Base-by-base conservation (phyloP, 176 grass and related monocot species). In the Avena insularis region DNA sequence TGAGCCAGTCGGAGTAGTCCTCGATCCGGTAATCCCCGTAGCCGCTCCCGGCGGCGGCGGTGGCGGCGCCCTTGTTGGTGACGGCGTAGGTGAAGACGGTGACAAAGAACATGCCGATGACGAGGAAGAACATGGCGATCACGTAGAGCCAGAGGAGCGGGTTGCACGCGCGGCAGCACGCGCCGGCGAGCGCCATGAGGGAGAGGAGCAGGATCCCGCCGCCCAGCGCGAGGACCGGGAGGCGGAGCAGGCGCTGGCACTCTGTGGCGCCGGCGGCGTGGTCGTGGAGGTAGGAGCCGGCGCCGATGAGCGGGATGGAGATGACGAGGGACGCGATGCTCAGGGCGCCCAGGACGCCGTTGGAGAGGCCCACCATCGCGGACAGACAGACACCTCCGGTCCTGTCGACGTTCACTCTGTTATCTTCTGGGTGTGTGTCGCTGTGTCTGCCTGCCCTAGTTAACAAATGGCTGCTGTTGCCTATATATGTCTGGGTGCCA, bases 1-100 rank as follows among this genome's bases (percentile, higher is more conserved):
- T 90, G 31, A 96, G 84, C 94, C 94, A 96, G 43, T 83, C 83
- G 27, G 94, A 93, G 88, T 96, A 96, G 77, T 96, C 91, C 4
- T 87, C 85, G 75, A 96, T 76, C 58, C 85, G 86, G 82, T 93
- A 92, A 9, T 88, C 87, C 19, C 90, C 88, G 73, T 88, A 89
- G 36, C 91, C 94, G 40, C 21, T 49, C 23, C 91, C 87, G 27
- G 82, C 71, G 31, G 87, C 76, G 13, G 68, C 94, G 29, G 21
- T 47, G 61, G 87, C 89, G 29, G 83, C 85, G 77, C 85, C 89
- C 82, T 62, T 90, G 75, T 92, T 93, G 40, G 94, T 93, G 78
- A 93, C 82, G 43, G 79, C 58, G 77, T 91, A 92, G 25, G 76
- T 79, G 73, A 96, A 93, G 23, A 82, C 33, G 48, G 87, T 88